Percentiles rank a stretch among this genome's conserved stretches.
These are phyloP conservation scores for Candida stauntonica DNA, from an alignment of 805 yeast genomes.

Conservation along the genomic window DNA sequence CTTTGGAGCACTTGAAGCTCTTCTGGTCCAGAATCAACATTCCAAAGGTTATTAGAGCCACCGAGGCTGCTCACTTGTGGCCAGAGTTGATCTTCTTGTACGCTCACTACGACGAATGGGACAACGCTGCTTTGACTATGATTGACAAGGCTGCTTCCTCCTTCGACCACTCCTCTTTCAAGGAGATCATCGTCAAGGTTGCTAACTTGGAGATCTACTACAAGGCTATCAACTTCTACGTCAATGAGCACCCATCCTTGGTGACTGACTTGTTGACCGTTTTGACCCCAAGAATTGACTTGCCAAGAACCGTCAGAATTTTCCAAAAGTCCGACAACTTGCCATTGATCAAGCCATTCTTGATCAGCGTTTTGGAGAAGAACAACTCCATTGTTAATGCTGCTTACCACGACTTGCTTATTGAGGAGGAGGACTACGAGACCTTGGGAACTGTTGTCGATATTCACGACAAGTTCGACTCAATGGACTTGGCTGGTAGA, in stretches of 20 bases:
- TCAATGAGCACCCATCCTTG: slow-evolving; percentile 86
- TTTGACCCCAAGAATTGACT: slow-evolving; percentile 84
- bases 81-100: slow-evolving; percentile 93
- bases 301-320: slow-evolving; percentile 90
- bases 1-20: slow-evolving; percentile 93
- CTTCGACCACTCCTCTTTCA: slow-evolving; percentile 90
- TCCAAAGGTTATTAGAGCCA: slow-evolving; percentile 93
- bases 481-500: slow-evolving; percentile 86
- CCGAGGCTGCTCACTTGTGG: slow-evolving; percentile 92
- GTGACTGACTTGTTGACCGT: slow-evolving; percentile 82
- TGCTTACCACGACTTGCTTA: slow-evolving; percentile 91
- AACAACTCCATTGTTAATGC: slow-evolving; percentile 88
- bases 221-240: slow-evolving; percentile 93
- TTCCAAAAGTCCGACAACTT: slow-evolving; percentile 93
- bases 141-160: slow-evolving; percentile 92
- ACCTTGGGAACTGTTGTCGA: slow-evolving; percentile 85
- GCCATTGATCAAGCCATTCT: slow-evolving; percentile 93
- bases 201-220: slow-evolving; percentile 95
- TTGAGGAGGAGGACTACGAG: slow-evolving; percentile 95
- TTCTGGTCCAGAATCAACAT: slow-evolving; percentile 98
- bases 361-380: slow-evolving; percentile 85
- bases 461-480: slow-evolving; percentile 85
- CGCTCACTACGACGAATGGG: slow-evolving; percentile 99
- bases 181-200: slow-evolving; percentile 91
- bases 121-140: slow-evolving; percentile 94